phyloP scores from a whole-genome alignment of 345 rosid species.

The Dipteronia dyeriana region DNA sequence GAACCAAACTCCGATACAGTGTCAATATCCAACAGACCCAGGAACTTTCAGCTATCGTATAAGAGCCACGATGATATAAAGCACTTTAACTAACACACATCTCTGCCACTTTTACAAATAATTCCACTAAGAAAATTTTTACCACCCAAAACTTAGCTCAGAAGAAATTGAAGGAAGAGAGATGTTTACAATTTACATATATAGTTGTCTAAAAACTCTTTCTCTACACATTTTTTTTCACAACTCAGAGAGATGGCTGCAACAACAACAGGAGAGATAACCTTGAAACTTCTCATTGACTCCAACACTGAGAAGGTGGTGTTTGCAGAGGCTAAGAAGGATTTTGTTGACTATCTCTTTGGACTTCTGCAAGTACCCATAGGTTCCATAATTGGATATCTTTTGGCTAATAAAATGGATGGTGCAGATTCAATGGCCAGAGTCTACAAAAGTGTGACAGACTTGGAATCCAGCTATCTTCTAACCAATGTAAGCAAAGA shows the following conservation, averaged over 20 bases:
- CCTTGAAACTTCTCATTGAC: conserved; percentile 28
- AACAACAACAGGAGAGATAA: not conserved
- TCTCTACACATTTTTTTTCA: not conserved
- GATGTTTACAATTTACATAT: too few relatives aligned
- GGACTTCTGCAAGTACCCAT: conserved; percentile 27
- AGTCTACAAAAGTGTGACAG: not conserved
- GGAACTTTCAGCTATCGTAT: too few relatives aligned
- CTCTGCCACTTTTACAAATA: not conserved
- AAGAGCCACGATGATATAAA: too few relatives aligned
- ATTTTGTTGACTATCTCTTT: conserved; percentile 30
- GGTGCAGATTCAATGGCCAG: not conserved
- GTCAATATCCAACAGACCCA: too few relatives aligned
- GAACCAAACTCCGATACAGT: too few relatives aligned
- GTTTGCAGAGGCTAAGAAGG: conserved; percentile 34
- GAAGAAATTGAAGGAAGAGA: not conserved
- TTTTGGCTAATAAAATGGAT: not conserved
- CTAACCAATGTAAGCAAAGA: not conserved
- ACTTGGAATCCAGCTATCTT: conserved; percentile 2
- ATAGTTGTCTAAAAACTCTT: not conserved
- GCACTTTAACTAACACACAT: too few relatives aligned
- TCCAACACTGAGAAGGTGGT: conserved; percentile 24
- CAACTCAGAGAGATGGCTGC: not conserved
- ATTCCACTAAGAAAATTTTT: not conserved
- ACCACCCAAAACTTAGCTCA: not conserved
- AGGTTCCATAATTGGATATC: conserved; percentile 25